Evolutionary conservation across 495 filamentous ascomycete species (phyloP).

Genomic region (Podospora australis): DNA sequence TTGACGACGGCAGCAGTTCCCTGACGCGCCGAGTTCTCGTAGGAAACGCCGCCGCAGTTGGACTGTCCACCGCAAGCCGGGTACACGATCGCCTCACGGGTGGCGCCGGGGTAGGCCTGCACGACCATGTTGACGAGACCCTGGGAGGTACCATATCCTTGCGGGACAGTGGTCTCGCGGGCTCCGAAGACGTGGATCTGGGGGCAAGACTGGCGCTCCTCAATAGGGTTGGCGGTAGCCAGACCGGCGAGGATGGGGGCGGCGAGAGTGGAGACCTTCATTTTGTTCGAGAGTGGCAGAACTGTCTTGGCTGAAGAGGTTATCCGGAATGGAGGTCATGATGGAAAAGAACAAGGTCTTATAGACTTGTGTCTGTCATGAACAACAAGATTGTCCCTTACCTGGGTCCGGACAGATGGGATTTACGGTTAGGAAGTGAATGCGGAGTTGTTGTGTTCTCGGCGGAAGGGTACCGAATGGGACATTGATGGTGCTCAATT

Average conservation of each 20-base stretch:
- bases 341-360: neutral
- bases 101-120: conserved; percentile 48
- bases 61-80: conserved; percentile 45
- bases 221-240: neutral
- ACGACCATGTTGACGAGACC: conserved; percentile 49
- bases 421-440: neutral
- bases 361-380: neutral
- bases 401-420: neutral
- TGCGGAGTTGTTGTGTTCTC: neutral
- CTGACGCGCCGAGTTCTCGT: conserved; percentile 45
- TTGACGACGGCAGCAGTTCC: conserved; percentile 48
- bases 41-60: conserved; percentile 43
- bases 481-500: too few relatives aligned
- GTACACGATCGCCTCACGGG: conserved; percentile 47
- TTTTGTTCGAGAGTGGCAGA: neutral
- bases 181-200: conserved; percentile 57
- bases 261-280: neutral
- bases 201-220: conserved; percentile 36
- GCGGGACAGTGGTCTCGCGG: conserved; percentile 53
- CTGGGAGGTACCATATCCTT: conserved; percentile 49
- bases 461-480: neutral
- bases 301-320: neutral
- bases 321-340: neutral
- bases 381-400: neutral
- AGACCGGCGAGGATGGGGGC: neutral